Percentiles rank a stretch among this genome's conserved stretches.
These are phyloP conservation scores for Xylariaceae sp. DNA, from an alignment of 2,329 filamentous ascomycete genomes.

Conservation along the genomic window DNA sequence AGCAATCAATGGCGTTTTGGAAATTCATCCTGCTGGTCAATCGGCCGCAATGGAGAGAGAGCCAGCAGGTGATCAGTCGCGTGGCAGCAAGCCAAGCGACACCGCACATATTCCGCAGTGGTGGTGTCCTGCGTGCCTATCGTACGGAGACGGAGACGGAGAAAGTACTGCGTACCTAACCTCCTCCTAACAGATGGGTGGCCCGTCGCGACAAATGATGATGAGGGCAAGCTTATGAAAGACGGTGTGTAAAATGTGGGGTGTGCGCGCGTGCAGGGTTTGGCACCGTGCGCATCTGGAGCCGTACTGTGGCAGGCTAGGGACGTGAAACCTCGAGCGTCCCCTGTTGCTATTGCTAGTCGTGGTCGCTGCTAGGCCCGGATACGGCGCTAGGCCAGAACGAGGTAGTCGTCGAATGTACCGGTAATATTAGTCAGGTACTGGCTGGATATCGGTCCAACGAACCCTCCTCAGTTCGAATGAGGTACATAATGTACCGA, in stretches of 20 bases:
- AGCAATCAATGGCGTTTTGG: constrained; percentile 4
- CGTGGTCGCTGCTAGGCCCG: neutral
- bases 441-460: constrained; percentile 5
- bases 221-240: constrained; percentile 13
- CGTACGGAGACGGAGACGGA: too few relatives aligned
- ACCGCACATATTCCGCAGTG: neutral
- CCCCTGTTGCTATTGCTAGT: neutral
- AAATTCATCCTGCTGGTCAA: constrained; percentile 7
- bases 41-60: constrained; percentile 3
- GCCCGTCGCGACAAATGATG: constrained; percentile 3
- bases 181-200: constrained; percentile 4
- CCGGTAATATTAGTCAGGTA: constrained; percentile 8
- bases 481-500: neutral
- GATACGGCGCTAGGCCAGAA: neutral
- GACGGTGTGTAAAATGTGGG: constrained; percentile 12
- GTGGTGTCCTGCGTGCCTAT: neutral
- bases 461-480: constrained; percentile 3
- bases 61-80: constrained; percentile 20
- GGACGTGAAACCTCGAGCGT: neutral
- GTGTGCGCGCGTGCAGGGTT: neutral
- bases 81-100: constrained; percentile 20
- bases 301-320: neutral
- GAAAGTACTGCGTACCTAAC: neutral
- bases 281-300: neutral
- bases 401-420: neutral